Evolutionary conservation across 345 rosid species (phyloP), one percentile per base, ranked within the genome.

Genomic region (Viola odorata): DNA sequence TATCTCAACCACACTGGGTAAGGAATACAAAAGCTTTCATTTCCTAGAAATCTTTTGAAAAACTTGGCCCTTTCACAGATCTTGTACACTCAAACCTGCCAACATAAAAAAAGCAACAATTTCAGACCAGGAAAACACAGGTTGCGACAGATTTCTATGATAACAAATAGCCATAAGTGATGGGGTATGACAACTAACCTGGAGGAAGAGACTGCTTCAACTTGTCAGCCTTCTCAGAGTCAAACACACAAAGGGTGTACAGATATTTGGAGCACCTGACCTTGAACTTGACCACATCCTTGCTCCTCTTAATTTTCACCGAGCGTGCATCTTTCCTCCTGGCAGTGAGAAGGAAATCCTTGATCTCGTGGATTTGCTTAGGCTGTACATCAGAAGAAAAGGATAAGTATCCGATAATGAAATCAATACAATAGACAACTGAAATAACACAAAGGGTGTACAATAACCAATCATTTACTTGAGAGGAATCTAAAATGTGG

Each of bases 181-280:
- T 3, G 16, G 12, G 37, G 37, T 41, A 37, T 61, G 15, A 60
- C 2, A 39, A 36, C 12, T 37, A 40, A 89, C 98, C 96, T 78
- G 98, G 98, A 56, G 96, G 96, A 74, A 92, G 96, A 62, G 98
- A 89, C 56, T 89, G 98, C 78, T 87, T 89, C 82, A 87, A 82
- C 81, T 92, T 92, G 70, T 87, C 91, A 1, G 98, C 98, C 80
- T 89, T 89, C 81, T 89, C 94, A 5, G 78, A 64, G 71, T 92
- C 96, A 11, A 85, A 82, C 52, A 92, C 96, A 14, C 96, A 87
- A 8, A 87, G 94, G 0, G 96, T 89, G 84, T 89, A 87, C 64
- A 92, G 85, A 74, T 87, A 92, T 79, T 79, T 87, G 54, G 96
- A 89, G 77, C 96, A 92, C 40, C 96, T 81, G 48, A 89, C 96